These are phyloP conservation scores for Erythrophleum ivorense DNA, from an alignment of 331 rosid species.

Conservation along the genomic window DNA sequence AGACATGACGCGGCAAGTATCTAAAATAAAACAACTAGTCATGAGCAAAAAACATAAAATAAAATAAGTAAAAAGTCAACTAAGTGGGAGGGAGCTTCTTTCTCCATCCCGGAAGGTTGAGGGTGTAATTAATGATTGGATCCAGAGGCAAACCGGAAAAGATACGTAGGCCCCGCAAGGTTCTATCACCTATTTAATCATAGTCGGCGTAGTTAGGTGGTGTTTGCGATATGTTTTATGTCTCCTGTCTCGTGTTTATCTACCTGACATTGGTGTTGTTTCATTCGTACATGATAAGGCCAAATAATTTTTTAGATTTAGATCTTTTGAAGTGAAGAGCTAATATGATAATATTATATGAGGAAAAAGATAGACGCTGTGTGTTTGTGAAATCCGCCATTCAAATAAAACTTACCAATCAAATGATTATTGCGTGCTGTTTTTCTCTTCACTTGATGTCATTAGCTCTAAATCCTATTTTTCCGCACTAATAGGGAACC, in stretches of 20 bases:
- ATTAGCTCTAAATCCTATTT: background rate
- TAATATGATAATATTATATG: background rate
- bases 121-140: background rate
- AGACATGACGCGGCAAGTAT: background rate
- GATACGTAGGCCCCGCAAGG: background rate
- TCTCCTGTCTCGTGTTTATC: background rate
- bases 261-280: background rate
- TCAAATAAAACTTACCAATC: background rate
- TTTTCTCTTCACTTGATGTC: background rate
- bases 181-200: background rate
- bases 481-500: background rate
- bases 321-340: background rate
- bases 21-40: background rate
- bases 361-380: background rate
- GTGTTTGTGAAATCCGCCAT: too few species aligned
- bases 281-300: background rate
- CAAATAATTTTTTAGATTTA: background rate
- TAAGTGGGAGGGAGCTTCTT: background rate
- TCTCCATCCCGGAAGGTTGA: background rate
- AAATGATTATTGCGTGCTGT: background rate
- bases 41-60: background rate
- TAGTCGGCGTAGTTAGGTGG: background rate
- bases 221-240: background rate
- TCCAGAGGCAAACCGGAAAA: too few species aligned
- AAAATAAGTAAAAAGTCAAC: background rate